These are phyloP conservation scores for Actinomucor elegans DNA, from an alignment of 371 early-diverging fungal genomes.

Conservation along the genomic window DNA sequence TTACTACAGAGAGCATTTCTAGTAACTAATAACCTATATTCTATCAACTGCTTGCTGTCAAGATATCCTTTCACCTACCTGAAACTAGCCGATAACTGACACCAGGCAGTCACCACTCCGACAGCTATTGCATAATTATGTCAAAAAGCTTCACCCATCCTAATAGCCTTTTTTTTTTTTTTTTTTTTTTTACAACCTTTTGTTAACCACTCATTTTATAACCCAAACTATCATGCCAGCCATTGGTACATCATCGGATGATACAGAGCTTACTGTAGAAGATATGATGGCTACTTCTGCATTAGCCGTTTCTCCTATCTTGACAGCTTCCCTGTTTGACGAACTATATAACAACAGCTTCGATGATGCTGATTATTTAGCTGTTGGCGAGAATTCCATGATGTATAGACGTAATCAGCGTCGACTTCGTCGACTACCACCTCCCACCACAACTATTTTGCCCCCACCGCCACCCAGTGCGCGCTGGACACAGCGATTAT, in stretches of 20 bases:
- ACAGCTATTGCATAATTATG: too few species aligned
- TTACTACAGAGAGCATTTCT: too few species aligned
- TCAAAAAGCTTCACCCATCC: too few species aligned
- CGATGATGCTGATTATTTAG: neutral
- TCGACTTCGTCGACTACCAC: neutral
- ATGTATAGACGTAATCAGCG: neutral
- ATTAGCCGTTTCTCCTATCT: constrained; percentile 9
- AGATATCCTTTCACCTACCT: too few species aligned
- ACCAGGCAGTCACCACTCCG: too few species aligned
- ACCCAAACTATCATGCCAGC: neutral
- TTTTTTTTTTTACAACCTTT: too few species aligned
- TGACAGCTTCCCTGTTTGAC: constrained; percentile 6
- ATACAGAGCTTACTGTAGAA: constrained; percentile 6
- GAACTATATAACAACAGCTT: neutral
- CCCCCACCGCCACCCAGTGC: neutral
- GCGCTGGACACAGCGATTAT: constrained; percentile 8
- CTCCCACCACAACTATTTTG: neutral
- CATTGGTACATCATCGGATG: neutral
- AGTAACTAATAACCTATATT: too few species aligned
- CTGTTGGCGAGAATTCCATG: neutral
- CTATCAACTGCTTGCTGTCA: too few species aligned
- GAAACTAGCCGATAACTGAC: too few species aligned
- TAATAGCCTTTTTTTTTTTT: too few species aligned
- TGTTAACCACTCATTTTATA: too few species aligned
- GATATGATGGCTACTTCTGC: constrained; percentile 14